Evolutionary conservation across 208 protist species (phyloP), one percentile per base, ranked within the genome.

Genomic region (Polymyxa betae): DNA sequence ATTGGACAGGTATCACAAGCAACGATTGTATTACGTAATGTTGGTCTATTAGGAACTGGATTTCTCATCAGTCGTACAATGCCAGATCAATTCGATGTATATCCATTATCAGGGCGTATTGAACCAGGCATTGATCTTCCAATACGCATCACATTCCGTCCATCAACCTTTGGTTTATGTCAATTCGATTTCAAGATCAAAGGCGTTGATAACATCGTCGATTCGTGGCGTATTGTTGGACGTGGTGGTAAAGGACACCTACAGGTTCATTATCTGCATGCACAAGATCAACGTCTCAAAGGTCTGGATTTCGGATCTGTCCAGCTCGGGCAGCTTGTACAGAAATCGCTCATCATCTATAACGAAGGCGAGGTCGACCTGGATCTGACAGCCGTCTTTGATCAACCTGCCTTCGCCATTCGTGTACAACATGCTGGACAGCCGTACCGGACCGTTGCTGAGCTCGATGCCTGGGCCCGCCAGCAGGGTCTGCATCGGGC

Each of bases 301-400:
- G 72, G 72, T 5, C 5, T 82, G 16, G 72, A 82, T 12, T 82
- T 82, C 72, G 72, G 72, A 5, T n/a, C 35, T 5, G 72, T 82
- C 72, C 5, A 82, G 16, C 16, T 82, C 72, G 72, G 72, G 16
- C 5, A 45, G 16, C 16, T 82, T n/a, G 72, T 82, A 5, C 16
- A 82, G 72, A 82, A 82, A n/a, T 82, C 72, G 72, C 72, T 82
- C 16, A 12, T 82, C 35, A 12, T 82, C 16, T 35, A 82, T n/a
- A 82, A 82, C 72, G 72, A 82, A 5, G 72, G 72, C 72, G 16
- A 82, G 72, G 72, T 82, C 72, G 72, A 82, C 12, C 72, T 82
- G 35, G 16, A n/a, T 20, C n/a, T 82, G 72, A 38, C 16, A n/a
- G 72, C 72, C 72, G 72, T 38, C 10, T 82, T 5, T n/a, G 72